Evolutionary conservation across 2,329 filamentous ascomycete genomes (phyloP).

Genomic region (Acarospora socialis): DNA sequence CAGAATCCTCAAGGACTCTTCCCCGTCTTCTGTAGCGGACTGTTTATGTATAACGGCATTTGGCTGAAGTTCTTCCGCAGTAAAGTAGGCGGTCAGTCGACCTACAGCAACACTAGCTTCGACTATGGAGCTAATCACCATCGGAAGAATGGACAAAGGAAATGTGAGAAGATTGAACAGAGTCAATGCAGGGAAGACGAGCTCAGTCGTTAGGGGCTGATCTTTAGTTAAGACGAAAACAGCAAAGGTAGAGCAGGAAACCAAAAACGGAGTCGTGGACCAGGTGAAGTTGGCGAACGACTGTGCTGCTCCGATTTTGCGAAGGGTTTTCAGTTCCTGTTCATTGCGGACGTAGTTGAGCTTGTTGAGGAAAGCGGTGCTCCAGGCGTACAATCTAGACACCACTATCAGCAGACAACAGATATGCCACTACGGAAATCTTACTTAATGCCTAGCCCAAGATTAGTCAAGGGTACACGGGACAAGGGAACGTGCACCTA

Average conservation of each 20-base stretch:
- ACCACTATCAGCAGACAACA: too few species aligned
- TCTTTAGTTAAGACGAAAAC: conserved; percentile 81
- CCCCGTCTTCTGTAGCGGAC: conserved; percentile 59
- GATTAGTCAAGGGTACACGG: conserved; percentile 1
- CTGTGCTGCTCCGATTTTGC: conserved; percentile 89
- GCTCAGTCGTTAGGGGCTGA: conserved; percentile 73
- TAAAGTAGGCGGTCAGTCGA: conserved; percentile 71
- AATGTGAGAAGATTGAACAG: conserved; percentile 95
- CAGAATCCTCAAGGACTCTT: conserved; percentile 71
- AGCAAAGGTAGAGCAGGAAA: conserved; percentile 91
- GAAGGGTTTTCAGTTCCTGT: conserved; percentile 82
- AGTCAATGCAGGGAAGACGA: conserved; percentile 85
- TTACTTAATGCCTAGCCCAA: neutral
- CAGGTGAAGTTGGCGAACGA: conserved; percentile 95
- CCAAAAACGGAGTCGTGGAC: conserved; percentile 93
- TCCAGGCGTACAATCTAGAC: conserved; percentile 98
- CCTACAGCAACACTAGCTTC: conserved; percentile 87
- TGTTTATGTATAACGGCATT: conserved; percentile 63
- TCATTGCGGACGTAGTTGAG: conserved; percentile 94
- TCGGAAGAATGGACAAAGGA: conserved; percentile 81
- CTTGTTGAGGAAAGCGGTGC: conserved; percentile 92
- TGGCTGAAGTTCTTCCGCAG: conserved; percentile 74
- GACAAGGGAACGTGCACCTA: too few species aligned
- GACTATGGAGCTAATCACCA: conserved; percentile 95
- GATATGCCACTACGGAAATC: neutral